Evolutionary conservation across 805 yeast genomes (phyloP).

Genomic region (Zygoascus flipseniorum): DNA sequence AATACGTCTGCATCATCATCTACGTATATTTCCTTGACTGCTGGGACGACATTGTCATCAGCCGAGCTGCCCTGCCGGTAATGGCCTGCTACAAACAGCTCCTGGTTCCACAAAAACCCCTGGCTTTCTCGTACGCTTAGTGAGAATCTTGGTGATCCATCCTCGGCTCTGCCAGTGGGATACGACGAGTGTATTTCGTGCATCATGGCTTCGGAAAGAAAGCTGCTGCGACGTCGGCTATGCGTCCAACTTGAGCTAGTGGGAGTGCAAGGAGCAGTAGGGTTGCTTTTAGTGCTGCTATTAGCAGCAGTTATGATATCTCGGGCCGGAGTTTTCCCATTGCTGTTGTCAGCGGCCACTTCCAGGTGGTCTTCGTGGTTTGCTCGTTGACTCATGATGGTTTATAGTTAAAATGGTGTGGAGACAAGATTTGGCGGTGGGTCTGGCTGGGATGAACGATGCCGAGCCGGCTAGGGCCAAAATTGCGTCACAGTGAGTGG

Average conservation of each 20-base stretch:
- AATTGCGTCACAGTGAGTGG: no score
- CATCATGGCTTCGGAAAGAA: conserved; percentile 21
- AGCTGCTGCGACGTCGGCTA: conserved; percentile 16
- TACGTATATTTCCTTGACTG: conserved; percentile 17
- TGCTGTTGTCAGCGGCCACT: neutral
- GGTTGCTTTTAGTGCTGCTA: neutral
- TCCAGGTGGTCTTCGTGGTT: neutral
- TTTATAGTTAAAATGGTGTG: neutral
- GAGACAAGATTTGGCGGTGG: neutral
- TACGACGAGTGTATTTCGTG: conserved; percentile 19
- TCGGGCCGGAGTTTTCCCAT: neutral
- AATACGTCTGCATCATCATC: conserved; percentile 17
- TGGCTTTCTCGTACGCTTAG: conserved; percentile 20
- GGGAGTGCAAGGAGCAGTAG: neutral
- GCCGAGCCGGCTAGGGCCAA: no score
- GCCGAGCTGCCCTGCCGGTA: conserved; percentile 8
- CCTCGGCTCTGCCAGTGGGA: conserved; percentile 16
- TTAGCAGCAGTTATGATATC: neutral
- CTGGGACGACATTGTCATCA: conserved; percentile 13
- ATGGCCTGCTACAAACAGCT: conserved; percentile 19
- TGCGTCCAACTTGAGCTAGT: conserved; percentile 2
- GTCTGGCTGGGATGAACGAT: no score
- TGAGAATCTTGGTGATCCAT: conserved; percentile 18
- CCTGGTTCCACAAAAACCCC: conserved; percentile 26
- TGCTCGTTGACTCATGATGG: neutral